Conservation (phyloP, 768 basidiomycete genomes). For the Mrakia blollopis region DNA sequence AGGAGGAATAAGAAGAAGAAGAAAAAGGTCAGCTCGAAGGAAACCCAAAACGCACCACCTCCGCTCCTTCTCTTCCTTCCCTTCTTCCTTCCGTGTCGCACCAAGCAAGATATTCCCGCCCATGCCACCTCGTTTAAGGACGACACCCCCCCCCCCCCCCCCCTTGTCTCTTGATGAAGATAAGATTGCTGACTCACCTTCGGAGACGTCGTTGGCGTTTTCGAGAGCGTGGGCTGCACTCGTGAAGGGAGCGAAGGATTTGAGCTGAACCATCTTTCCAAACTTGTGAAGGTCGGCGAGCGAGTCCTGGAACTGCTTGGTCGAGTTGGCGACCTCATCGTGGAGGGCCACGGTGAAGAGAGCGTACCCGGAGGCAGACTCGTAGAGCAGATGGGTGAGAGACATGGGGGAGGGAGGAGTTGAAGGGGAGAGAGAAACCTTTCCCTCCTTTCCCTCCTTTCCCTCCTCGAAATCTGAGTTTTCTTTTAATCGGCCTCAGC, state of each 20-base stretch:
- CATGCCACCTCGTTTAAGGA: background rate
- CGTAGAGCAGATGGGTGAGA: conserved; percentile 61
- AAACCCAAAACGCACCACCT: background rate
- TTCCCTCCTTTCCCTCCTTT: no score
- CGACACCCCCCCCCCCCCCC: background rate
- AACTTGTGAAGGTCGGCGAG: conserved; percentile 77
- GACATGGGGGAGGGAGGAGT: conserved; percentile 18
- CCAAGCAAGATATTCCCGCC: no score
- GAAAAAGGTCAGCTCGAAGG: conserved; percentile 2
- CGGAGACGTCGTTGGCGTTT: conserved; percentile 86
- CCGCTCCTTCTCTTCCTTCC: background rate
- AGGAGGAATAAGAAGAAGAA: background rate
- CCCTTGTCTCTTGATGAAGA: background rate
- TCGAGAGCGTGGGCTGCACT: conserved; percentile 95
- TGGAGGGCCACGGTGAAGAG: conserved; percentile 44
- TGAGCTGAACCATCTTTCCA: conserved; percentile 87
- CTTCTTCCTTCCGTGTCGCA: background rate
- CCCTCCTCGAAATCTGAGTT: no score
- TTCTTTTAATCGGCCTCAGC: no score
- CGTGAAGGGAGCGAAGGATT: conserved; percentile 90
- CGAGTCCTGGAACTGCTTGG: conserved; percentile 33
- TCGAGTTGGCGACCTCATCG: conserved; percentile 67
- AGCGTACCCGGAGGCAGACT: conserved; percentile 47
- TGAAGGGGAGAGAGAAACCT: background rate
- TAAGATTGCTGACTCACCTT: conserved; percentile 56